Base-by-base conservation (phyloP, 129 eudicot species). In the Dittrichia graveolens region DNA sequence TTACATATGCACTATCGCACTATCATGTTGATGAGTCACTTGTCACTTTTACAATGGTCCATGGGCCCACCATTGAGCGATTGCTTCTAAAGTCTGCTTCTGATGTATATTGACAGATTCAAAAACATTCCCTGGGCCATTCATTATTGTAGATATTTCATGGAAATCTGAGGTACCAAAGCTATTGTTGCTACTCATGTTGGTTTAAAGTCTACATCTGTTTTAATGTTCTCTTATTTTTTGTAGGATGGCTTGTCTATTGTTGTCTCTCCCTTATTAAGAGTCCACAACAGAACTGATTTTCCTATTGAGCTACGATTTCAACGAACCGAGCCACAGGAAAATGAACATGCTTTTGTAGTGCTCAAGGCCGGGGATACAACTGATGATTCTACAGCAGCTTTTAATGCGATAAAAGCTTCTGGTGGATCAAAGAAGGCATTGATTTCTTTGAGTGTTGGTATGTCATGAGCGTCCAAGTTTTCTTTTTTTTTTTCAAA, bases 391-490 rank as follows among this genome's bases (percentile, higher is more conserved):
- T 78, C 96, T 18, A 76, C 82, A 80, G 86, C 94, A 69, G 89
- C 99, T 74, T 95, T 95, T 79, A 81, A 84, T 83, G 99, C 89
- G 10, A 73, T 81, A 31, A 84, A 83, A 72, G 66, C 82, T 76
- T 77, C 89, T 47, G 99, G 97, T 68, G 97, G 95, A 74, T 39
- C 75, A 24, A 91, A 84, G 80, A 91, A 91, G 83, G 91, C 91
- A 31, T 73, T 95, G 75, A 61, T 74, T 57, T 88, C 99, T 73
- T 13, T 85, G 53, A 83, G 91, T 82, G 89, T 95, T 66, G 99
- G 99, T 93, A 87, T 45, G 87, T 68, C 14, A 31, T 72, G 61
- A 68, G 41, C 76, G 14, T 50, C 43, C 13, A 8, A 41, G 44
- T 49, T 55, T 11, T 56, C 6, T 54, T 31, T 19, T 64, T 2